These are phyloP conservation scores for Metschnikowia amazonensis DNA, from an alignment of 805 yeast genomes.

Conservation along the genomic window DNA sequence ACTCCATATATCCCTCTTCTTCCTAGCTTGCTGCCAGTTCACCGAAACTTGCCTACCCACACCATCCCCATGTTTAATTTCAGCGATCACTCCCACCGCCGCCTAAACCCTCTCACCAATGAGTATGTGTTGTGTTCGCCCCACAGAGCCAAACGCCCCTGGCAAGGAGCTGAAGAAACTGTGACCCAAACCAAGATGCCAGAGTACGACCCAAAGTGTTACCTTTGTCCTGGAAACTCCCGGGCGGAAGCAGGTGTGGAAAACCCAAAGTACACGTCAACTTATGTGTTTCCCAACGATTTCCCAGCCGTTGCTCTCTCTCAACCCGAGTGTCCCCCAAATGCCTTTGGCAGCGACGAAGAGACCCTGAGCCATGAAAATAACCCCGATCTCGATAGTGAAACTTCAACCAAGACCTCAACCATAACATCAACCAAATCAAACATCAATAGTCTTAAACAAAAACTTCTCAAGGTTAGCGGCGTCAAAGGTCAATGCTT, in stretches of 20 bases:
- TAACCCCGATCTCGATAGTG: too few species aligned
- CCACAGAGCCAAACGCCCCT: constrained; percentile 73
- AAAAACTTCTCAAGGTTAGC: constrained; percentile 47
- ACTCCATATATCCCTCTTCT: neutral
- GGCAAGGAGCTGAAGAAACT: constrained; percentile 73
- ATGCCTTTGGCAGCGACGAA: constrained; percentile 12
- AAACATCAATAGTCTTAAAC: constrained; percentile 24
- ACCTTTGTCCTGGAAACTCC: constrained; percentile 66
- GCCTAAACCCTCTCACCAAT: constrained; percentile 66
- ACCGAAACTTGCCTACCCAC: neutral
- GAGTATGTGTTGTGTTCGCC: constrained; percentile 73
- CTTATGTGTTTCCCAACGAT: constrained; percentile 64
- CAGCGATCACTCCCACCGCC: constrained; percentile 60
- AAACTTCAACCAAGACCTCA: too few species aligned
- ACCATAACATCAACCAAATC: too few species aligned
- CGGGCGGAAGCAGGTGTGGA: constrained; percentile 54
- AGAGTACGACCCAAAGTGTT: constrained; percentile 60
- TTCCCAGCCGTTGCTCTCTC: constrained; percentile 63
- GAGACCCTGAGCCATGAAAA: constrained; percentile 7
- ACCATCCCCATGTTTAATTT: constrained; percentile 37
- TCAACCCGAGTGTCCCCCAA: constrained; percentile 10
- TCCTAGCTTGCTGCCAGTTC: too few species aligned
- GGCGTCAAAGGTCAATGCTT: constrained; percentile 66
- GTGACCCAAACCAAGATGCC: constrained; percentile 42
- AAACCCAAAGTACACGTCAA: constrained; percentile 55